Evolutionary conservation across 805 yeast genomes (phyloP).

Genomic region (Kuraishia molischiana): DNA sequence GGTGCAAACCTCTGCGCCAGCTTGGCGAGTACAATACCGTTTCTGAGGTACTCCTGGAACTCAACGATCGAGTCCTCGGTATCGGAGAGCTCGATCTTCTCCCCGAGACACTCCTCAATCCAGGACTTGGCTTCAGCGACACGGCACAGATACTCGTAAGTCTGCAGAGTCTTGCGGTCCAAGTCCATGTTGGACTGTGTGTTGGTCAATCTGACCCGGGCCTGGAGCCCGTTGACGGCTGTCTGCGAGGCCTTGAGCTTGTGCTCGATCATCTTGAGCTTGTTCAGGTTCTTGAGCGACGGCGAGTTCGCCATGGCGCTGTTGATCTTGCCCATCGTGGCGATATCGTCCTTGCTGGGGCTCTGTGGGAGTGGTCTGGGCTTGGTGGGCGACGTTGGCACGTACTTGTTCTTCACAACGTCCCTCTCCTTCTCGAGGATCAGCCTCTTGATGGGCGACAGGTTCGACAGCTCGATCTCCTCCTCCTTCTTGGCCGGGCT

Average conservation of each 20-base stretch:
- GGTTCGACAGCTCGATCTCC: not conserved
- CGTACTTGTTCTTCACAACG: conserved; percentile 4
- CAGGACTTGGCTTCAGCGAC: conserved; percentile 40
- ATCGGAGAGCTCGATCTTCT: conserved; percentile 11
- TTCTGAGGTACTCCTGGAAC: conserved; percentile 55
- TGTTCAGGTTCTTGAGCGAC: conserved; percentile 22
- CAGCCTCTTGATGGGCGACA: conserved; percentile 22
- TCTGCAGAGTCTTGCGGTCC: conserved; percentile 16
- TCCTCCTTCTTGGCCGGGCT: conserved; percentile 7
- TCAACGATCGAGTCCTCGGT: conserved; percentile 31
- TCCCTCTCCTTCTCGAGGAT: conserved; percentile 22
- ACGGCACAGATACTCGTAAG: conserved; percentile 39
- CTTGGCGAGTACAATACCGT: conserved; percentile 82
- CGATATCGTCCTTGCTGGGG: conserved; percentile 16
- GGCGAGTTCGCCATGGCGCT: conserved; percentile 25
- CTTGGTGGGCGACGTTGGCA: conserved; percentile 3
- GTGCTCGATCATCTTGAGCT: conserved; percentile 18
- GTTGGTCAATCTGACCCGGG: conserved; percentile 6
- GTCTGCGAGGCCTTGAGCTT: conserved; percentile 11
- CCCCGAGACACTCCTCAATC: conserved; percentile 29
- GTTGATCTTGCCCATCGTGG: conserved; percentile 20
- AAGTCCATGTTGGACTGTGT: conserved; percentile 16
- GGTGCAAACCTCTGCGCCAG: conserved; percentile 68
- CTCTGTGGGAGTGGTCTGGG: not conserved
- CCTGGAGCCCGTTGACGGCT: conserved; percentile 10